These are phyloP conservation scores for Colletotrichum viniferum DNA, from an alignment of 2,329 filamentous ascomycete species.

Conservation along the genomic window DNA sequence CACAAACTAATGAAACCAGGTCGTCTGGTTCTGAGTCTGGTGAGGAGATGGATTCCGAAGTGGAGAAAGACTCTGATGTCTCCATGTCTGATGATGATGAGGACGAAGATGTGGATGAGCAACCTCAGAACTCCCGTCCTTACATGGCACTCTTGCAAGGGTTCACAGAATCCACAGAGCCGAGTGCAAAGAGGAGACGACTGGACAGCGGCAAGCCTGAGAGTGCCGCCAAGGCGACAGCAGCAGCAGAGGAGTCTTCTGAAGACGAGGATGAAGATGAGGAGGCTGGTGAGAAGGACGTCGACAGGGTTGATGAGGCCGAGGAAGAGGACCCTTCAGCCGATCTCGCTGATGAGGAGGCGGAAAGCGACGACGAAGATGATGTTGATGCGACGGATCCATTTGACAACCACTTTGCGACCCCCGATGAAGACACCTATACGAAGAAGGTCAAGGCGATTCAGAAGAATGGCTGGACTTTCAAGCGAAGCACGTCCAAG, in stretches of 20 bases:
- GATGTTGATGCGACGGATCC: constrained; percentile 65
- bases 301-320: constrained; percentile 20
- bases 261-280: constrained; percentile 22
- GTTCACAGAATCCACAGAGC: constrained; percentile 49
- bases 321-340: constrained; percentile 20
- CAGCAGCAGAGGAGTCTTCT: background rate
- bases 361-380: constrained; percentile 25
- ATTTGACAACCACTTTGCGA: constrained; percentile 81
- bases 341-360: constrained; percentile 26
- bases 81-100: constrained; percentile 48
- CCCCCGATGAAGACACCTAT: constrained; percentile 66
- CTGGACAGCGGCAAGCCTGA: constrained; percentile 42
- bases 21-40: constrained; percentile 31
- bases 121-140: constrained; percentile 44
- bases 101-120: constrained; percentile 45
- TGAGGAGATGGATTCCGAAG: constrained; percentile 32
- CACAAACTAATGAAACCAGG: background rate
- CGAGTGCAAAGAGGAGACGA: constrained; percentile 62
- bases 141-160: constrained; percentile 66
- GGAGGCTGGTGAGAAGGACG: constrained; percentile 32
- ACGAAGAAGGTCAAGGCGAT: constrained; percentile 56
- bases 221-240: constrained; percentile 23
- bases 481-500: constrained; percentile 49
- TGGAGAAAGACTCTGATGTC: constrained; percentile 42
- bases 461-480: constrained; percentile 55